Conservation (phyloP, 192 early-diverging fungal genomes). For the Backusella australiensis region DNA sequence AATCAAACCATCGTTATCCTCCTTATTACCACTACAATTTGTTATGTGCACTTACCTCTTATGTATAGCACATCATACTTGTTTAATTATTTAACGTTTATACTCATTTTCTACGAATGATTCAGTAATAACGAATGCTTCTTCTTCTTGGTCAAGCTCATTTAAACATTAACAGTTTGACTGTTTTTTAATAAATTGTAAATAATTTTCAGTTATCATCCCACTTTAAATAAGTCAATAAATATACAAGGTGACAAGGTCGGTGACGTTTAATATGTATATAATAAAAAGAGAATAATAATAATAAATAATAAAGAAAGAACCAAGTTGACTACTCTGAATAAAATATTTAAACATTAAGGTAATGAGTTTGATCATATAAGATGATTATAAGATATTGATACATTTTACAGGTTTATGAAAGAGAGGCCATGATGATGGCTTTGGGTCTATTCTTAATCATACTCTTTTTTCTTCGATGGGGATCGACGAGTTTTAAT, state of each 20-base stretch:
- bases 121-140: too few species aligned
- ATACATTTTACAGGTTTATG: neutral
- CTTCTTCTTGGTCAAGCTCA: too few species aligned
- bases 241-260: neutral
- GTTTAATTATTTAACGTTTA: too few species aligned
- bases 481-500: constrained; percentile 11
- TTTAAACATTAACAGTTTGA: too few species aligned
- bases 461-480: neutral
- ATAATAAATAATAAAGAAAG: neutral
- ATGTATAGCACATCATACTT: too few species aligned
- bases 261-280: neutral
- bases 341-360: neutral
- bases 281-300: neutral
- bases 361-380: neutral
- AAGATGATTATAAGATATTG: neutral
- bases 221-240: too few species aligned
- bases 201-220: too few species aligned
- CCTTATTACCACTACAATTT: too few species aligned
- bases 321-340: neutral
- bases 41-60: too few species aligned
- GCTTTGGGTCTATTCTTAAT: neutral
- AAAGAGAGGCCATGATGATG: neutral
- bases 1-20: too few species aligned
- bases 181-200: too few species aligned
- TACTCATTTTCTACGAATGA: too few species aligned